These are phyloP conservation scores for Ambrosiella cleistominuta DNA, from an alignment of 2,329 filamentous ascomycete species.

Conservation along the genomic window DNA sequence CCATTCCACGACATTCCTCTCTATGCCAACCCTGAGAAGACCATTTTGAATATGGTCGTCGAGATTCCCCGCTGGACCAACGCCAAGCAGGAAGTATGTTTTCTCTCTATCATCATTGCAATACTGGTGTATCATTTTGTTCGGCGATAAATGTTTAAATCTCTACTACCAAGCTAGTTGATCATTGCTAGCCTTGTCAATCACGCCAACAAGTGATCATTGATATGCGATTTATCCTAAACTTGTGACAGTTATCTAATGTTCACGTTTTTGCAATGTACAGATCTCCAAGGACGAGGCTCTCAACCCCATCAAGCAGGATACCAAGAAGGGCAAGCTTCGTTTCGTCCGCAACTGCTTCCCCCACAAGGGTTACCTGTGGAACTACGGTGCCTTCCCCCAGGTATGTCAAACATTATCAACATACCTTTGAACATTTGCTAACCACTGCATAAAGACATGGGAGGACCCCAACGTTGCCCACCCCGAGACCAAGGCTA, in stretches of 20 bases:
- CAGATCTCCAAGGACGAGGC: slow-evolving; percentile 98
- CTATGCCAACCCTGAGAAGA: slow-evolving; percentile 92
- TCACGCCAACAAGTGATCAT: not conserved
- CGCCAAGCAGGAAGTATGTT: slow-evolving; percentile 88
- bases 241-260: not conserved
- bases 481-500: slow-evolving; percentile 98
- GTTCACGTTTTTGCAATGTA: not conserved
- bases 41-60: slow-evolving; percentile 95
- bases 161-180: not conserved
- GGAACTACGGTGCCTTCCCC: slow-evolving; percentile 99
- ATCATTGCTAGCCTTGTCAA: not conserved
- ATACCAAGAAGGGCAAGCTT: slow-evolving; percentile 99
- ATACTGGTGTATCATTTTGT: not conserved
- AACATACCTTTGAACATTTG: slow-evolving; percentile 1
- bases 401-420: slow-evolving; percentile 42
- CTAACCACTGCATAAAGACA: slow-evolving; percentile 39
- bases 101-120: not conserved
- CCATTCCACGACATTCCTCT: slow-evolving; percentile 98
- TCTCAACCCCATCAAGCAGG: slow-evolving; percentile 98
- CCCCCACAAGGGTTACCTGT: slow-evolving; percentile 99
- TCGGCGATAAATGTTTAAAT: not conserved
- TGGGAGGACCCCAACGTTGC: slow-evolving; percentile 96
- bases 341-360: slow-evolving; percentile 99
- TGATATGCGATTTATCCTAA: not conserved
- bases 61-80: slow-evolving; percentile 99